Evolutionary conservation across 768 basidiomycete genomes (phyloP).

Genomic region (Gymnopilus dilepis): DNA sequence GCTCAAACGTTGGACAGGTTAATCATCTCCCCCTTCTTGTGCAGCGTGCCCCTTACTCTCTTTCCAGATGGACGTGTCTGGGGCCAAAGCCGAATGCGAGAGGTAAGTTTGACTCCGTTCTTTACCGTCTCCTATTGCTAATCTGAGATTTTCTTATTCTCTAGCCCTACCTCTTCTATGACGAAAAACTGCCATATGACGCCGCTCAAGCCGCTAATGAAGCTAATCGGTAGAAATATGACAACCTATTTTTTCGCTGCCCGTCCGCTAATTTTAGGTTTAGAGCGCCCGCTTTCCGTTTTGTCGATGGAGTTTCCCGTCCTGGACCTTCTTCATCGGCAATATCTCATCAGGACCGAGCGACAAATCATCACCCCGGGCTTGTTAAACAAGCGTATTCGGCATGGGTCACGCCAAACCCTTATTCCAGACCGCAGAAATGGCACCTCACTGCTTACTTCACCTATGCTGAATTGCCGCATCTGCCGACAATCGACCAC

Average conservation of each 20-base stretch:
- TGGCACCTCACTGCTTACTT: conserved; percentile 72
- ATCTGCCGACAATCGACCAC: conserved; percentile 51
- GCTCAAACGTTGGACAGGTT: conserved; percentile 69
- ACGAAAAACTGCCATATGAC: conserved; percentile 59
- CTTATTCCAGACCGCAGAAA: conserved; percentile 56
- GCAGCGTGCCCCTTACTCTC: not conserved
- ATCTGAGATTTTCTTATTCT: conserved; percentile 29
- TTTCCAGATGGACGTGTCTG: conserved; percentile 64
- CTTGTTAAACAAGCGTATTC: conserved; percentile 78
- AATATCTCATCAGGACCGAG: conserved; percentile 61
- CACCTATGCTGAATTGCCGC: conserved; percentile 51
- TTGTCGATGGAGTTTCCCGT: conserved; percentile 61
- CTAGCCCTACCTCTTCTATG: conserved; percentile 74
- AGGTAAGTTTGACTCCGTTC: conserved; percentile 38
- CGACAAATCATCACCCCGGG: conserved; percentile 56
- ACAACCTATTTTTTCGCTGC: conserved; percentile 2
- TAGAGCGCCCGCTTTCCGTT: conserved; percentile 53
- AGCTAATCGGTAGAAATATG: conserved; percentile 39
- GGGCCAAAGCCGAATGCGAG: conserved; percentile 72
- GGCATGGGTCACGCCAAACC: conserved; percentile 56
- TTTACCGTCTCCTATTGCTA: not conserved
- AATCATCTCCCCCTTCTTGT: conserved; percentile 6
- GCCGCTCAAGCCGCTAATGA: conserved; percentile 43
- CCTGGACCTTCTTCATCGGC: conserved; percentile 55
- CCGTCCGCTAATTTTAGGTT: conserved; percentile 19